Base-by-base conservation (phyloP, 1,139 yeast species). In the Pichia sp. region DNA sequence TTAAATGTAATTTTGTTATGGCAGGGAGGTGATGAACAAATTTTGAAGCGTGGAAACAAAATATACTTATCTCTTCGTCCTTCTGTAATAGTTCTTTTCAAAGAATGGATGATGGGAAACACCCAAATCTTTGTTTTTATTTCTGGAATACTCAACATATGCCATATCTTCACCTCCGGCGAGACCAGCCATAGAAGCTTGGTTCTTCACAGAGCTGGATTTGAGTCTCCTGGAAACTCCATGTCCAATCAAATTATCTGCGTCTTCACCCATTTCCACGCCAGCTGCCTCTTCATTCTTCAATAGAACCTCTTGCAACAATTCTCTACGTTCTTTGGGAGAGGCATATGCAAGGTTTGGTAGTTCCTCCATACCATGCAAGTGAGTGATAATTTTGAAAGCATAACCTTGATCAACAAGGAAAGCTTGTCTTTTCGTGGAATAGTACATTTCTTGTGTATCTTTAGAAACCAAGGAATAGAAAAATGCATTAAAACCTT, bases 151-250 rank as follows among this genome's bases (percentile, higher is more conserved):
- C 73, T 93, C 99, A 65, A 92, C 84, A 69, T 95, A 95, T 2
- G 99, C 99, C 98, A 95, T 95, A 70, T 93, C 99, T 71, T 95
- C 99, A 63, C 99, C 99, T 61, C 99, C 99, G 13, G 99, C 98
- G 70, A 95, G 80, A 57, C 96, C 90, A 7, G 99, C 96, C 71
- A 93, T 76, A 3, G 96, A 85, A 29, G 98, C 98, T 50, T 80
- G 80, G 0, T 96, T 93, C 63, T 77, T 81, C 11, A 80, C 70
- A 31, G 68, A 74, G 55, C 70, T 71, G 13, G 72, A 70, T 52
- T 75, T 65, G 8, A 66, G 62, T 44, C 64, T 63, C 47, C 64
- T 75, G 3, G 65, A 78, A 74, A 72, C 75, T 57, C 83, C 85
- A 69, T 84, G 79, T 1, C 88, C 87, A 42, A 88, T 84, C 61